phyloP scores from a whole-genome alignment of 148 eudicot genomes.

The Amaranthus cruentus region DNA sequence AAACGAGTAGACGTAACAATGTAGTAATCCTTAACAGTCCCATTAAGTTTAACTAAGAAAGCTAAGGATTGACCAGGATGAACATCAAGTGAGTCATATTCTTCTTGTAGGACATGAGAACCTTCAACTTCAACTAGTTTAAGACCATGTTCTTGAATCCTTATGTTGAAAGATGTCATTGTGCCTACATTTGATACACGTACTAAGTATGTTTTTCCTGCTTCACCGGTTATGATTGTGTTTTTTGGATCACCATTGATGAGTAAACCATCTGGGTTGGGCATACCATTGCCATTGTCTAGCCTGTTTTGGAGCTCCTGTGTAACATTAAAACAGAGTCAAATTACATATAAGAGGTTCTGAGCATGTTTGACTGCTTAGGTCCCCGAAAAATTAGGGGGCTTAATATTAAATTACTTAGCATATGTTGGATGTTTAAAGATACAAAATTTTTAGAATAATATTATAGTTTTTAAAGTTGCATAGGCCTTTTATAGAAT shows the following conservation, averaged over 20 bases:
- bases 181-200: constrained; percentile 69
- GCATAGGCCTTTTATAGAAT: too few relatives aligned
- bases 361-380: too few relatives aligned
- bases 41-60: constrained; percentile 47
- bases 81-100: constrained; percentile 63
- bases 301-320: constrained; percentile 48
- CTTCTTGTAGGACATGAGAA: constrained; percentile 57
- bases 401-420: too few relatives aligned
- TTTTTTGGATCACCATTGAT: constrained; percentile 52
- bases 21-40: constrained; percentile 45
- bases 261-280: constrained; percentile 54
- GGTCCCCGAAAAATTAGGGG: too few relatives aligned
- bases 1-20: constrained; percentile 72
- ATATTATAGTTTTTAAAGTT: too few relatives aligned
- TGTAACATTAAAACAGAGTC: too few relatives aligned
- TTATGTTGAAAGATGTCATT: constrained; percentile 58
- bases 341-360: too few relatives aligned
- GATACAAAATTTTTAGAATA: too few relatives aligned
- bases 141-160: constrained; percentile 63
- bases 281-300: constrained; percentile 47
- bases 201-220: constrained; percentile 58
- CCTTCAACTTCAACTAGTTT: constrained; percentile 71
- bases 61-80: constrained; percentile 72
- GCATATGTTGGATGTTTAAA: too few relatives aligned
- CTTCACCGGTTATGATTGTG: constrained; percentile 32